Conservation (phyloP, 208 protist genomes). For the Acanthamoeba rhysodes region DNA sequence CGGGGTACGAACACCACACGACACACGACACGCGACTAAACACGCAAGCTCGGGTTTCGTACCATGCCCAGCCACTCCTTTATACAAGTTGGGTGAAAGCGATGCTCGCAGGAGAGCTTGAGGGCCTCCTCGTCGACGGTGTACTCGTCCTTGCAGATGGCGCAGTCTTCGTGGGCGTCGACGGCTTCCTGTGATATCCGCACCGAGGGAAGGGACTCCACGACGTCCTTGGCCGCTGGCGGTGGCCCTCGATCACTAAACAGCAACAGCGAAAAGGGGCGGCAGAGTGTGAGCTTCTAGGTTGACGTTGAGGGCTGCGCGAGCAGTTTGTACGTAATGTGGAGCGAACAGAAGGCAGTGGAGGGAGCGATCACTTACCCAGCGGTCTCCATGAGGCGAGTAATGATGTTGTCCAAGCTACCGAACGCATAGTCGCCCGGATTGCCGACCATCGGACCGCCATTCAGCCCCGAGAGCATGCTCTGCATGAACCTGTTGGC, state of each 20-base stretch:
- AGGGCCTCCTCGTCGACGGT: constrained; percentile 16
- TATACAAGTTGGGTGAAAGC: constrained; percentile 69
- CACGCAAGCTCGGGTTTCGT: background rate
- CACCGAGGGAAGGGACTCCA: constrained; percentile 40
- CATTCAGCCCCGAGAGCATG: background rate
- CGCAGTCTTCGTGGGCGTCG: constrained; percentile 51
- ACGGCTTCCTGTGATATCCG: constrained; percentile 31
- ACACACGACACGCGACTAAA: background rate
- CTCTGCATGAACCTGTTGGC: background rate
- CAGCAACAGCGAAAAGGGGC: background rate
- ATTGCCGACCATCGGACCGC: constrained; percentile 5
- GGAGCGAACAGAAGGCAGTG: background rate
- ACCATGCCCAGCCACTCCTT: constrained; percentile 60
- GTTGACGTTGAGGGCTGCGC: background rate
- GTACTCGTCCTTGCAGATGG: constrained; percentile 70
- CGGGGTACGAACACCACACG: background rate
- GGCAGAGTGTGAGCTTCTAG: background rate
- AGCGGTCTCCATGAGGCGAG: constrained; percentile 38
- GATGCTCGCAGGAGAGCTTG: constrained; percentile 22
- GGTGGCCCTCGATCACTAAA: constrained; percentile 55
- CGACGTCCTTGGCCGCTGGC: constrained; percentile 29
- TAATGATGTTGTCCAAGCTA: constrained; percentile 62
- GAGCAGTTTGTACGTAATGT: background rate
- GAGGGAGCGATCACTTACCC: background rate
- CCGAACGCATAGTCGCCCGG: constrained; percentile 55